Percentiles rank a stretch among this genome's conserved stretches.
Evolutionary conservation across 2,329 filamentous ascomycete species (phyloP).

Genomic region (Apiospora marii): DNA sequence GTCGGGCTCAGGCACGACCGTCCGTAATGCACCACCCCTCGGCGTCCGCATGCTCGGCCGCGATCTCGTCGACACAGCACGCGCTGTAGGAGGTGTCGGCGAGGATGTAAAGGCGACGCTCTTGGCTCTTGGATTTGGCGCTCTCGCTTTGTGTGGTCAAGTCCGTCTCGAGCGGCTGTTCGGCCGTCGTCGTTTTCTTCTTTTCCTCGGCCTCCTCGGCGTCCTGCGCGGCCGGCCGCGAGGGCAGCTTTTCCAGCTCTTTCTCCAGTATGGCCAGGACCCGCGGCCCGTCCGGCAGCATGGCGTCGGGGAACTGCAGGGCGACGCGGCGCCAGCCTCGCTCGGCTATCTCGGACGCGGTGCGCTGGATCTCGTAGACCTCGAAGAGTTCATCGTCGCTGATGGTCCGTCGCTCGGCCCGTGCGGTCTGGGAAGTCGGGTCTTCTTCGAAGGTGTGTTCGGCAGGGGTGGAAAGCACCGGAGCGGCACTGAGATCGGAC

Average conservation of each 20-base stretch:
- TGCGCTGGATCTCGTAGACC: conserved; percentile 87
- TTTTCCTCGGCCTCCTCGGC: conserved; percentile 25
- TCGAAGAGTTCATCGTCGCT: conserved; percentile 73
- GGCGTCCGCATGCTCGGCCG: conserved; percentile 90
- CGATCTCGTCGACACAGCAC: conserved; percentile 96
- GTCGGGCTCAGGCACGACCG: conserved; percentile 92
- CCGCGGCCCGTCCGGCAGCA: conserved; percentile 85
- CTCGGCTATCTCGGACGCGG: conserved; percentile 75
- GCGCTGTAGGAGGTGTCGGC: conserved; percentile 97
- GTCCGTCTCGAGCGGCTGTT: conserved; percentile 22
- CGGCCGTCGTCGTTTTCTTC: conserved; percentile 19
- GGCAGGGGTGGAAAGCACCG: conserved; percentile 70
- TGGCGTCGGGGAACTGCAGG: conserved; percentile 94
- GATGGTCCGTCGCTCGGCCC: conserved; percentile 42
- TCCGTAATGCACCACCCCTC: conserved; percentile 96
- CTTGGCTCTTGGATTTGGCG: conserved; percentile 12
- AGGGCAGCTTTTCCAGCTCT: conserved; percentile 41
- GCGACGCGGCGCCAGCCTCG: conserved; percentile 80
- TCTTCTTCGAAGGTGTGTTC: conserved; percentile 61
- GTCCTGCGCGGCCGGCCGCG: conserved; percentile 23
- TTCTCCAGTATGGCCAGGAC: conserved; percentile 71
- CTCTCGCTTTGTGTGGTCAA: conserved; percentile 22
- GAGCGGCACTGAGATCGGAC: conserved; percentile 58
- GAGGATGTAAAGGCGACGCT: conserved; percentile 75
- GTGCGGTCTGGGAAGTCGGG: conserved; percentile 43